These are phyloP conservation scores for Ceratobasidium sp. DNA, from an alignment of 1,284 basidiomycete genomes.

Conservation along the genomic window DNA sequence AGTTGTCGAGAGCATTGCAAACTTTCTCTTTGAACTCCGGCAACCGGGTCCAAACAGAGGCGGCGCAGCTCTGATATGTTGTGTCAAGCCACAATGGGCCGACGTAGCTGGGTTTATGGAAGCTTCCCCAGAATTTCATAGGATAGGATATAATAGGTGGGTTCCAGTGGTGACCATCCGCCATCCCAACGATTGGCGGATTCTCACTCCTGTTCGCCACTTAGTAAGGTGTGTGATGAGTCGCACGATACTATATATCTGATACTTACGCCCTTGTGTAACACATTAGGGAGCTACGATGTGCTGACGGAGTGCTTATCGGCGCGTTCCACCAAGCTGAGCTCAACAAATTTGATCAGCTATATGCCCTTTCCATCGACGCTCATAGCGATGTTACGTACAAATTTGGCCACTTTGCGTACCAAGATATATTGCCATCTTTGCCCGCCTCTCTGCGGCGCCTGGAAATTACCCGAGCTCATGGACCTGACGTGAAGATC, in stretches of 20 bases:
- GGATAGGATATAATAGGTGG: slow-evolving; percentile 26
- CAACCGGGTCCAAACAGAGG: background rate
- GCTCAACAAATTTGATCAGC: background rate
- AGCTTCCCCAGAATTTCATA: slow-evolving; percentile 7
- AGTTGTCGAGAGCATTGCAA: background rate
- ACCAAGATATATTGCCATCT: background rate
- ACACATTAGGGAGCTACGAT: slow-evolving; percentile 9
- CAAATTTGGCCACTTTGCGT: slow-evolving; percentile 3
- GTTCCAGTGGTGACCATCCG: background rate
- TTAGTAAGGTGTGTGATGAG: too few species aligned
- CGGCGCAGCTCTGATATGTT: background rate
- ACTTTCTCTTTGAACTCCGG: slow-evolving; percentile 18
- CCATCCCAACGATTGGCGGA: background rate
- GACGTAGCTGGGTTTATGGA: slow-evolving; percentile 24
- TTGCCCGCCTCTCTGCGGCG: slow-evolving; percentile 1
- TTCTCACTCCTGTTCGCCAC: background rate
- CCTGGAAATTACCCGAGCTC: slow-evolving; percentile 11
- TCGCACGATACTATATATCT: too few species aligned
- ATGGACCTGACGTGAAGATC: slow-evolving; percentile 22
- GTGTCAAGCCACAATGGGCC: slow-evolving; percentile 9
- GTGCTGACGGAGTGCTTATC: background rate
- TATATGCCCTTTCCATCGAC: slow-evolving; percentile 21
- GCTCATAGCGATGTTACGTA: slow-evolving; percentile 16
- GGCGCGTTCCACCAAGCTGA: background rate
- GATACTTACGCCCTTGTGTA: background rate